A percentile compares a stretch with the other conserved stretches of the same genome.
These are phyloP conservation scores for Cutaneotrichosporon curvatum DNA, from an alignment of 1,284 basidiomycete genomes.

Conservation along the genomic window DNA sequence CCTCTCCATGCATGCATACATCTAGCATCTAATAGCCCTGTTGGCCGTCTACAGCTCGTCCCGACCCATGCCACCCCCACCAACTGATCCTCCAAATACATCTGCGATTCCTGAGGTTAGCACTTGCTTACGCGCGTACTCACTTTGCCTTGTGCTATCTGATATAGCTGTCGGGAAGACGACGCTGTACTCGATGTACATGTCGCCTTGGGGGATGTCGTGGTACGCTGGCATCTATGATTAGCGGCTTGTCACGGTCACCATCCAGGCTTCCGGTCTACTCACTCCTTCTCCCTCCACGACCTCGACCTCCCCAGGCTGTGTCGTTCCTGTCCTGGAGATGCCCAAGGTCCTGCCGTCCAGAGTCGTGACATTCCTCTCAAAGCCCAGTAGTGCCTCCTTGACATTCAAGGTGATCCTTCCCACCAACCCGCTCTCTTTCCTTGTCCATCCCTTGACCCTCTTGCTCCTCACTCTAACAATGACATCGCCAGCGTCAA, in stretches of 20 bases:
- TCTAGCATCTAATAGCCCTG: no score
- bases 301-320: conserved; percentile 84
- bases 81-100: conserved; percentile 6
- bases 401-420: conserved; percentile 71
- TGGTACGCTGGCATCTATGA: conserved; percentile 65
- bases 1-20: no score
- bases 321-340: conserved; percentile 68
- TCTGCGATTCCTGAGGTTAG: conserved; percentile 11
- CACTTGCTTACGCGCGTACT: background rate
- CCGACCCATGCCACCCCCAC: no score
- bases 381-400: conserved; percentile 46
- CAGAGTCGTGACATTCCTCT: conserved; percentile 74
- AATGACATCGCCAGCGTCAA: conserved; percentile 84
- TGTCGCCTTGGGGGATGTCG: conserved; percentile 60
- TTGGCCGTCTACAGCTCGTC: conserved; percentile 8
- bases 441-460: conserved; percentile 64
- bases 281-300: conserved; percentile 69
- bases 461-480: conserved; percentile 65
- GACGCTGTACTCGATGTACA: conserved; percentile 86
- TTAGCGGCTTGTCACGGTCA: background rate
- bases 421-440: conserved; percentile 83
- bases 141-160: conserved; percentile 51
- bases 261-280: background rate
- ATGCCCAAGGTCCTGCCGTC: conserved; percentile 76
- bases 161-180: conserved; percentile 69